Conservation (phyloP, 495 filamentous ascomycete species). For the Trichoderma reesei region DNA sequence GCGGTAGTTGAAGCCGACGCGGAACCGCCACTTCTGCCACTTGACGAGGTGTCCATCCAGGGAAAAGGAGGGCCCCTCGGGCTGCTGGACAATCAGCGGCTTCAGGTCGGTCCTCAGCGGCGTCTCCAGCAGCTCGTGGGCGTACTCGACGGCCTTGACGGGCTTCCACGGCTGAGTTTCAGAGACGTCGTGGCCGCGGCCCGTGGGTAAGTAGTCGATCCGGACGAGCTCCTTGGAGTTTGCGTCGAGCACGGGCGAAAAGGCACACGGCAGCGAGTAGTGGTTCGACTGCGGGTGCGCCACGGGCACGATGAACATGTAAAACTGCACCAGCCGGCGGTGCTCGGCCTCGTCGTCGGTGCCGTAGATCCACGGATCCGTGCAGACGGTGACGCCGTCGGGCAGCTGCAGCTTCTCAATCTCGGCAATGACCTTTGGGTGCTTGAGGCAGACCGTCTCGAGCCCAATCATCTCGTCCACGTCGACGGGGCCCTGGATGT, state of each 20-base stretch:
- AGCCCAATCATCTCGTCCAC: constrained; percentile 26
- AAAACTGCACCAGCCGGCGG: constrained; percentile 10
- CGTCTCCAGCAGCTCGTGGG: constrained; percentile 29
- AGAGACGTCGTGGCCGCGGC: constrained; percentile 16
- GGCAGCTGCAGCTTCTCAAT: constrained; percentile 10
- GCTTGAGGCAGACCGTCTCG: constrained; percentile 73
- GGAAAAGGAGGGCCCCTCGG: constrained; percentile 87
- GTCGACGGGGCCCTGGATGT: constrained; percentile 14
- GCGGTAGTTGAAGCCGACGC: constrained; percentile 93
- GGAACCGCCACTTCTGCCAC: constrained; percentile 95
- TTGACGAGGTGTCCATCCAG: constrained; percentile 65
- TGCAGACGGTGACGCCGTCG: constrained; percentile 45
- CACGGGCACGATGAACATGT: constrained; percentile 11
- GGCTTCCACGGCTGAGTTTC: constrained; percentile 60
- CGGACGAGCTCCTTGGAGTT: background rate
- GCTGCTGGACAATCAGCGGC: constrained; percentile 92
- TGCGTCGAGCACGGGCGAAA: constrained; percentile 12
- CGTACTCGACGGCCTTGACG: constrained; percentile 87
- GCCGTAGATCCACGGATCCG: constrained; percentile 44
- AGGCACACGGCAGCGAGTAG: constrained; percentile 19
- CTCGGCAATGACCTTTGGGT: constrained; percentile 27
- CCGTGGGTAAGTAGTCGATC: constrained; percentile 2
- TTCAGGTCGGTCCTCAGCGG: constrained; percentile 59
- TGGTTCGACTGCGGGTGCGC: constrained; percentile 19
- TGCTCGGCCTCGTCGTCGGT: constrained; percentile 12